Base-by-base conservation (phyloP, 2,329 filamentous ascomycete genomes). In the Botryotinia calthae region DNA sequence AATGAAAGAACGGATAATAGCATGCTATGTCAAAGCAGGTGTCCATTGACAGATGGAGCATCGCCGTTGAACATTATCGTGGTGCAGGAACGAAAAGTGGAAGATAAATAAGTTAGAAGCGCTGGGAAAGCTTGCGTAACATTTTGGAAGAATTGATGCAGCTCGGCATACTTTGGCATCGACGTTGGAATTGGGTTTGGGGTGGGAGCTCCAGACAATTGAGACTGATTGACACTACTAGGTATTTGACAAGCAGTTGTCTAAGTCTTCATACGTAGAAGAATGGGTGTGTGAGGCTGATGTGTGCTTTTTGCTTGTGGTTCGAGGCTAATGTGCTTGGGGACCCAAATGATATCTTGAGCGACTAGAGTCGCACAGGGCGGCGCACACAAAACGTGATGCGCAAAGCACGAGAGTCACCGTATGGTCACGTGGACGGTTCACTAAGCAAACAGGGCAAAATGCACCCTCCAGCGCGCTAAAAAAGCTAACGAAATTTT, bases 21-120 rank as follows among this genome's bases (percentile, higher is more conserved):
- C 70, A 72, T 67, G 9, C 25, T 42, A 67, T 67, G 51, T 67
- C 48, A 67, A 58, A 40, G 70, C 64, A 66, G 70, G 42, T 67
- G 59, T 46, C 61, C 70, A 67, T 67, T 66, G 70, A 67, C 42
- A 67, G 42, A 46, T 42, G 64, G 37, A 70, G 34, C 66, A 54
- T 40, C 61, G 48, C 58, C 72, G 72, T 59, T 70, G 44, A 67
- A 37, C 40, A 68, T 74, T 75, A 71, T 75, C 72, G 72, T 72
- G 70, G 65, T 72, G 72, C 72, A 70, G 74, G 59, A 42, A 59
- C 70, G 62, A 72, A 58, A 72, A 67, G 42, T 46, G n/a, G 46
- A 37, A 34, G 28, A 62, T 37, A 63, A 56, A 51, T 62, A n/a
- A 18, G 56, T 44, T 31, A n/a, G 22, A 31, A 72, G 54, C 40